Percentiles rank a stretch among this genome's conserved stretches.
Conservation (phyloP, 2,329 filamentous ascomycete genomes). For the Thielaviopsis euricoi region DNA sequence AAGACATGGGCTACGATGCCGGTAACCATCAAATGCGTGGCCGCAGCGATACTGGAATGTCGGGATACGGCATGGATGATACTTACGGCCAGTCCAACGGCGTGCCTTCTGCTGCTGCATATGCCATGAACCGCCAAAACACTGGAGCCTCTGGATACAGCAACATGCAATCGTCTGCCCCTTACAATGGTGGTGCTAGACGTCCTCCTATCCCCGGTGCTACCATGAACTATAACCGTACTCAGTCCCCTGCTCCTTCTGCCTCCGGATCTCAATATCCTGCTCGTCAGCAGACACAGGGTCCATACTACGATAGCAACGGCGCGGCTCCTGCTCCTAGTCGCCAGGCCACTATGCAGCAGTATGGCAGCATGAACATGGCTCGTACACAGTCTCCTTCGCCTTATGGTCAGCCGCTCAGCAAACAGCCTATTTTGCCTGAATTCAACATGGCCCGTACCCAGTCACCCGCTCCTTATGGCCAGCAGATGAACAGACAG, state of each 20-base stretch:
- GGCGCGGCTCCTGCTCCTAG: background rate
- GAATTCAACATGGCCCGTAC: background rate
- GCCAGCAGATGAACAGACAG: background rate
- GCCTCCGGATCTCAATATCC: slow-evolving; percentile 16
- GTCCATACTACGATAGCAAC: background rate
- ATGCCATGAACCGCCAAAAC: slow-evolving; percentile 2
- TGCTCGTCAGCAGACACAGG: slow-evolving; percentile 8
- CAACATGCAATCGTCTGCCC: slow-evolving; percentile 4
- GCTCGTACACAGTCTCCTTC: slow-evolving; percentile 7
- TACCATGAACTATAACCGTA: slow-evolving; percentile 35
- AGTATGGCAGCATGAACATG: slow-evolving; percentile 7
- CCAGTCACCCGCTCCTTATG: slow-evolving; percentile 2
- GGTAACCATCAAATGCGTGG: background rate
- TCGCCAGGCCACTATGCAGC: slow-evolving; percentile 1
- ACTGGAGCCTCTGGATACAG: background rate
- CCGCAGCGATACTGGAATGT: background rate
- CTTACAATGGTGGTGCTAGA: slow-evolving; percentile 4
- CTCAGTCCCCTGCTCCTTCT: slow-evolving; percentile 22
- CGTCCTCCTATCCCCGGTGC: slow-evolving; percentile 1
- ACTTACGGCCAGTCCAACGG: background rate
- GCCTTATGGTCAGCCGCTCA: slow-evolving; percentile 5
- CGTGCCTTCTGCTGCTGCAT: background rate
- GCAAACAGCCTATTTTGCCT: background rate
- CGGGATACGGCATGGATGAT: background rate
- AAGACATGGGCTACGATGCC: slow-evolving; percentile 19